Evolutionary conservation across 805 yeast genomes (phyloP), one percentile per base, ranked within the genome.

Genomic region (Torulaspora microellipsoides): DNA sequence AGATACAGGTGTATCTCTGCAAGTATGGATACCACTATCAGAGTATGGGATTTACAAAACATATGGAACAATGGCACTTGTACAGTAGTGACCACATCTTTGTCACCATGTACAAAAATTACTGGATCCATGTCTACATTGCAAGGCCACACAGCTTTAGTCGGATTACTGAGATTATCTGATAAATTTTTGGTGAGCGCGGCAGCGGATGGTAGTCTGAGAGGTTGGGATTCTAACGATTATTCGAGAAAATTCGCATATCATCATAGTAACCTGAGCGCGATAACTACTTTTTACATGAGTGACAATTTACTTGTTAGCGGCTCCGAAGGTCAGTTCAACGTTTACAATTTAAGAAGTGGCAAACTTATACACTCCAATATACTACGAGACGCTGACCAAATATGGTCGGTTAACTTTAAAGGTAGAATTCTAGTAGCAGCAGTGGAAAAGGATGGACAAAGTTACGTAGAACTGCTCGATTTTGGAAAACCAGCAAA

Each of bases 391-490:
- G 90, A 84, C 59, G 81, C 86, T 12, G 95, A 93, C 8, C 83
- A 86, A 31, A 88, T 91, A 29, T 93, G 99, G 99, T 96, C 93
- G 53, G 96, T 91, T 2, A 77, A 84, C 55, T 87, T 89, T 56
- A 95, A 88, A 58, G 78, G 81, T 51, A 77, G 84, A 46, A 74
- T 89, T 40, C 85, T 97, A 59, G 86, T 91, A 31, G 91, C 95
- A 15, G 98, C 99, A 0, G 93, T 90, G 8, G 95, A 88, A 61
- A 73, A 79, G 43, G 79, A 75, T 31, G 77, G 77, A 8, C 75
- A 73, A 49, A 87, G 96, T 2, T 83, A 71, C 59, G 80, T 93
- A 47, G 97, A 90, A 63, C 81, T 93, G 25, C 67, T 89, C 38
- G 96, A 89, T 60, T 91, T 87, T 66, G 83, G 85, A 37, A 46